A percentile compares a stretch with the other conserved stretches of the same genome.
These are phyloP conservation scores for Exobasidium cylindrosporum DNA, from an alignment of 1,284 basidiomycete genomes.

Conservation along the genomic window DNA sequence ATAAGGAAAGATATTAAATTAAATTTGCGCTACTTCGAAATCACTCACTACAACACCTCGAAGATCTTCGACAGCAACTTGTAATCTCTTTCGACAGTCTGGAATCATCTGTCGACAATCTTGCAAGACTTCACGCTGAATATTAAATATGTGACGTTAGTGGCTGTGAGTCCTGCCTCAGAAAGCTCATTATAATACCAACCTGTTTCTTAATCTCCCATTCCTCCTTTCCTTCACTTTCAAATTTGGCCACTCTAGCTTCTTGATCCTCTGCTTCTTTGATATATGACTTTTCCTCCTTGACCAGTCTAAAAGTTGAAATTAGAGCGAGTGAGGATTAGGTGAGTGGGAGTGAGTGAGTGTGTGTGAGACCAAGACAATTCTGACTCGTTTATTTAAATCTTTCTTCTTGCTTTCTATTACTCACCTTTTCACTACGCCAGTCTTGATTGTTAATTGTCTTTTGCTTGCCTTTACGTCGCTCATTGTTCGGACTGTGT, in stretches of 20 bases:
- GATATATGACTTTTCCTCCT: conserved; percentile 38
- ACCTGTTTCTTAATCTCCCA: conserved; percentile 43
- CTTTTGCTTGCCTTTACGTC: conserved; percentile 27
- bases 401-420: background rate
- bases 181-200: background rate
- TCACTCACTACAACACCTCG: conserved; percentile 28
- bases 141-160: background rate
- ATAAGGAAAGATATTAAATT: background rate
- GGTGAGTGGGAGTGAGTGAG: background rate
- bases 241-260: conserved; percentile 21
- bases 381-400: background rate
- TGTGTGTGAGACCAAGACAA: background rate
- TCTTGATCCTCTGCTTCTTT: conserved; percentile 22
- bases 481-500: conserved; percentile 19
- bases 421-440: conserved; percentile 39
- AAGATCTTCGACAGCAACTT: conserved; percentile 30
- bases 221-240: conserved; percentile 33
- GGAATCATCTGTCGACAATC: conserved; percentile 45
- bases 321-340: too few species aligned
- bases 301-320: conserved; percentile 24
- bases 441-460: conserved; percentile 41
- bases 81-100: conserved; percentile 32
- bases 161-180: background rate
- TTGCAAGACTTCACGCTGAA: conserved; percentile 25
- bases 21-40: background rate